Base-by-base conservation (phyloP, 2,329 filamentous ascomycete genomes). In the Aspergillus tanneri region DNA sequence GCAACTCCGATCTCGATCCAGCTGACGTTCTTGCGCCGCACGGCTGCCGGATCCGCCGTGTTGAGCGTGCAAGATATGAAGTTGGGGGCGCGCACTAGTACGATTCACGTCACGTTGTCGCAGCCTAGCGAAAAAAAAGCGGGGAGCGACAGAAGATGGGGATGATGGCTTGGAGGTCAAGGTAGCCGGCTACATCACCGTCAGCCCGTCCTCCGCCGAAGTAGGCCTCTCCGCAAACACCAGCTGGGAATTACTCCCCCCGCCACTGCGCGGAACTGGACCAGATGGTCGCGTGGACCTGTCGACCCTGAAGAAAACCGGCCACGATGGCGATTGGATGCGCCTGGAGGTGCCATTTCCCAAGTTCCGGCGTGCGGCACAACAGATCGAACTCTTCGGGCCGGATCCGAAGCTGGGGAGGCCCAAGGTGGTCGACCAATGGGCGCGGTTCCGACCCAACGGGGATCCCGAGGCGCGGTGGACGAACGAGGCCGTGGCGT, bases 1-100 rank as follows among this genome's bases (percentile, higher is more conserved):
- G 81, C 83, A 2, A 77, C 85, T 47, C 82, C 83, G 4, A 79
- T 87, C 46, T 77, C 81, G 9, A 71, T 86, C 16, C 84, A 87
- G 59, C 72, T 85, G 28, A 77, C 83, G 49, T 87, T 86, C 68
- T 73, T 87, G 5, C 78, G 83, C 4, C 78, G 84, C 51, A 87
- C 84, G 0, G 72, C 81, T 50, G 70, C 69, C 16, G 84, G 84
- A 0, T 75, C 76, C 0, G 82, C 78, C 2, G 70, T 67, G 2
- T 79, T 87, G 62, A 77, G 69, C 16, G 78, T 87, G 21, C 72
- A 78, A 53, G 81, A 87, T 63, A 75, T 80, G 39, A 87, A 87
- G 63, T 71, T 87, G 32, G 84, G 84, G 12, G 72, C 78, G 2
- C 81, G 84, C 55, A 81, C 82, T 2, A 83, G 81, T 14, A 76